These are phyloP conservation scores for Candida freyschussii DNA, from an alignment of 1,139 yeast species.

Conservation along the genomic window DNA sequence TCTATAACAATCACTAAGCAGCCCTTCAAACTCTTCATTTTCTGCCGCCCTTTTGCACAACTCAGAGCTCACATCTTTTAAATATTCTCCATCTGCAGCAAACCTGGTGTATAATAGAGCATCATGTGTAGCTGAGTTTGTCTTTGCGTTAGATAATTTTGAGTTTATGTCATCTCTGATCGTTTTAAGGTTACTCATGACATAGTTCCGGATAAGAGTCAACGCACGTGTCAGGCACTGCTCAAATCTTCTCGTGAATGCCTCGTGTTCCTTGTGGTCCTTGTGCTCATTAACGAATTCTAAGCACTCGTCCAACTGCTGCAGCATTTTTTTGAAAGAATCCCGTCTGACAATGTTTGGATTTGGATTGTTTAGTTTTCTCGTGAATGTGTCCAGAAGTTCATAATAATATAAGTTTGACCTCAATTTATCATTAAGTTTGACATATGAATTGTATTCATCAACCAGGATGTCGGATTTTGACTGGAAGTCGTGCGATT, in stretches of 20 bases:
- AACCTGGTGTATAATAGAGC: constrained; percentile 63
- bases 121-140: constrained; percentile 39
- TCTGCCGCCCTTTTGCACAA: constrained; percentile 44
- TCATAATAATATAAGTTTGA: constrained; percentile 58
- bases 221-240: constrained; percentile 84
- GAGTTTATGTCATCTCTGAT: constrained; percentile 40
- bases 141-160: constrained; percentile 26
- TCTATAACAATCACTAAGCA: constrained; percentile 59
- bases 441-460: constrained; percentile 43
- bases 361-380: constrained; percentile 66
- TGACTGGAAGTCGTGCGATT: constrained; percentile 60
- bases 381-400: constrained; percentile 63
- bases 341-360: constrained; percentile 56
- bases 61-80: constrained; percentile 45
- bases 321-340: constrained; percentile 49
- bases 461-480: constrained; percentile 51
- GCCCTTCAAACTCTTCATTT: constrained; percentile 57
- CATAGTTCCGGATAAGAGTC: constrained; percentile 66
- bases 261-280: constrained; percentile 63
- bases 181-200: constrained; percentile 49
- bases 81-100: constrained; percentile 37
- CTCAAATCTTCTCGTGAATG: constrained; percentile 67
- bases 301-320: constrained; percentile 56
- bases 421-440: constrained; percentile 46
- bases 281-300: constrained; percentile 42